phyloP scores from a whole-genome alignment of 805 yeast genomes.

The Candida montana region DNA sequence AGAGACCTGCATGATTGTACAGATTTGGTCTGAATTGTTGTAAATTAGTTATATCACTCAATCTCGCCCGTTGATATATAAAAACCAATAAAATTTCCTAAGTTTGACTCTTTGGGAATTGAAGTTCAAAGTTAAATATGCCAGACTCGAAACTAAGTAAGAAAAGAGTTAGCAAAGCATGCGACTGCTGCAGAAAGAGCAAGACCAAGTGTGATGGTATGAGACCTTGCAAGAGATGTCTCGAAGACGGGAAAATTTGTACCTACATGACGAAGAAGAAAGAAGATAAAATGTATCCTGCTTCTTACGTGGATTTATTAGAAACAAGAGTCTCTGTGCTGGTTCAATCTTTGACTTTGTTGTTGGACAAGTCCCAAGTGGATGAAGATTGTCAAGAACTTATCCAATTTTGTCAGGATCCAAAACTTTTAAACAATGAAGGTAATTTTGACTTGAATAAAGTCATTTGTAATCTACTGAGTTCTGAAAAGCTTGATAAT shows the following conservation, averaged over 20 bases:
- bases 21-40: no score
- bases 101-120: no score
- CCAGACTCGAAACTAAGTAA: conserved; percentile 11
- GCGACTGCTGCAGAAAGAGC: conserved; percentile 41
- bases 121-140: neutral
- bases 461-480: conserved; percentile 19
- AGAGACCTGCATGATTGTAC: no score
- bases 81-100: no score
- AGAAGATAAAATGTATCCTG: conserved; percentile 39
- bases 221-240: conserved; percentile 45
- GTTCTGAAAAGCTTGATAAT: conserved; percentile 21
- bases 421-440: conserved; percentile 14
- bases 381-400: conserved; percentile 9
- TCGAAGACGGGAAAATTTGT: conserved; percentile 50
- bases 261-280: conserved; percentile 50
- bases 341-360: conserved; percentile 33
- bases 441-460: conserved; percentile 25
- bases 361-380: conserved; percentile 18
- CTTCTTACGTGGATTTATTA: conserved; percentile 42
- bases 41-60: no score
- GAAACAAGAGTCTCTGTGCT: conserved; percentile 46
- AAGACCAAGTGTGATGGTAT: conserved; percentile 43
- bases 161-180: conserved; percentile 36
- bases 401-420: conserved; percentile 15
- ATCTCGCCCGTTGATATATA: no score